Percentiles rank a stretch among this genome's conserved stretches.
Evolutionary conservation across 305 asterid genomes (phyloP).

Genomic region (Plantago rigida): DNA sequence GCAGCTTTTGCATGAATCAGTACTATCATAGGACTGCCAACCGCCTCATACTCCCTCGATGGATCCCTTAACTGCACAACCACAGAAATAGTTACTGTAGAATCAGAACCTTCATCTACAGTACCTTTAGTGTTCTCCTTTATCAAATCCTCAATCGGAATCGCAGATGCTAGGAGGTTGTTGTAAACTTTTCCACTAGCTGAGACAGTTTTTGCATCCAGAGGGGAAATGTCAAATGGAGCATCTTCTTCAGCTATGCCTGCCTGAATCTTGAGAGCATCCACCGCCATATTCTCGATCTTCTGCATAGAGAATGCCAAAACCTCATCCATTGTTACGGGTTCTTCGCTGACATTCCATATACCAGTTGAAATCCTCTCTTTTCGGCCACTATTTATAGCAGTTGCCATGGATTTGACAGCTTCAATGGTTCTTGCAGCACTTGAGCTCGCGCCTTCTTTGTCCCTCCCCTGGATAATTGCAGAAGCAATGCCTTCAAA

Average conservation of each 20-base stretch:
- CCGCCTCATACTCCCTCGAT: conserved; percentile 70
- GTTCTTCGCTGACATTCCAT: conserved; percentile 60
- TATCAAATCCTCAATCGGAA: conserved; percentile 55
- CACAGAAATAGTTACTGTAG: conserved; percentile 30
- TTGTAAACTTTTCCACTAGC: conserved; percentile 27
- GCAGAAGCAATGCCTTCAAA: conserved; percentile 89
- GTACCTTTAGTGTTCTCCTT: conserved; percentile 15
- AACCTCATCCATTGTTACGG: conserved; percentile 45
- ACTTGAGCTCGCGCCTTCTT: conserved; percentile 71
- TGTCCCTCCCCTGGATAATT: conserved; percentile 65
- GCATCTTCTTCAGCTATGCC: conserved; percentile 59
- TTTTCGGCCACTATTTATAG: conserved; percentile 47
- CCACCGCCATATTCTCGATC: conserved; percentile 62
- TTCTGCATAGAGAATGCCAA: conserved; percentile 66
- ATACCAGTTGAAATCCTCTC: conserved; percentile 67
- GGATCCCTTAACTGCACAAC: conserved; percentile 76
- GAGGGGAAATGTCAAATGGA: conserved; percentile 69
- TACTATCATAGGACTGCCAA: conserved; percentile 76
- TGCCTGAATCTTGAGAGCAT: conserved; percentile 65
- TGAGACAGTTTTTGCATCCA: conserved; percentile 24
- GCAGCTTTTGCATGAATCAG: conserved; percentile 38
- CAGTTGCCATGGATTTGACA: conserved; percentile 60
- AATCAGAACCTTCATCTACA: conserved; percentile 19
- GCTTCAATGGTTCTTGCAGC: conserved; percentile 64
- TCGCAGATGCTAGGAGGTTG: conserved; percentile 43